These are phyloP conservation scores for Claviceps arundinis DNA, from an alignment of 2,329 filamentous ascomycete genomes.

Conservation along the genomic window DNA sequence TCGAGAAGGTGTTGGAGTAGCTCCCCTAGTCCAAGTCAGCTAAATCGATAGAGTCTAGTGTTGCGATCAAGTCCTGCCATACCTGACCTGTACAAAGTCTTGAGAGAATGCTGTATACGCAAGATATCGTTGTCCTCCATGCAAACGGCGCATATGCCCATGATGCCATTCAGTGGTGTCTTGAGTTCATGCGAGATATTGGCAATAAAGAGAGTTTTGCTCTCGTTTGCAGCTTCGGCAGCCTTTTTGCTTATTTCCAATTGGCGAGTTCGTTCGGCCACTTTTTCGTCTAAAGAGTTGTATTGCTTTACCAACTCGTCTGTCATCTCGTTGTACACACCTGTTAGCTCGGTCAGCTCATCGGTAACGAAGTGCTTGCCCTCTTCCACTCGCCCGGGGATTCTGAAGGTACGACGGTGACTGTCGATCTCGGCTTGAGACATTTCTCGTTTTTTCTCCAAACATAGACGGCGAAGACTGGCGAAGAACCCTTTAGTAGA, in stretches of 20 bases:
- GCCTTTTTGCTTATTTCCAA: constrained; percentile 83
- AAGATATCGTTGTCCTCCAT: constrained; percentile 78
- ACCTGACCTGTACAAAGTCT: constrained; percentile 60
- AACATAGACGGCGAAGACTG: constrained; percentile 24
- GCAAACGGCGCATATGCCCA: constrained; percentile 86
- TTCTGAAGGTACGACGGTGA: constrained; percentile 55
- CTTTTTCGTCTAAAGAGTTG: constrained; percentile 68
- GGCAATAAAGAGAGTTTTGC: constrained; percentile 94
- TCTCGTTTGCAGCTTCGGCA: constrained; percentile 88
- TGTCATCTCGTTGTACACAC: constrained; percentile 87
- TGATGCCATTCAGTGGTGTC: constrained; percentile 87
- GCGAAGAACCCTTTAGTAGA: constrained; percentile 30
- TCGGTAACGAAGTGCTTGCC: constrained; percentile 66
- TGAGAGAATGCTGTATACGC: constrained; percentile 69
- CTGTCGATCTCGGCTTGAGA: constrained; percentile 17
- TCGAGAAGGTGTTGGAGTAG: constrained; percentile 74
- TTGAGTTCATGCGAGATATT: constrained; percentile 85
- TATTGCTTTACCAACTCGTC: constrained; percentile 84
- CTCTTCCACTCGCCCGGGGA: constrained; percentile 70
- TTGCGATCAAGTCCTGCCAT: neutral
- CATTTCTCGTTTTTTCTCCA: constrained; percentile 18
- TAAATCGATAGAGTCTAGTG: neutral
- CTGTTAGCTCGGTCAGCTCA: constrained; percentile 70
- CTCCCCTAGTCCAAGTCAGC: constrained; percentile 34
- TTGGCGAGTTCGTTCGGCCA: constrained; percentile 69